Evolutionary conservation across 768 basidiomycete genomes (phyloP).

Genomic region (Russula griseocarnosa): DNA sequence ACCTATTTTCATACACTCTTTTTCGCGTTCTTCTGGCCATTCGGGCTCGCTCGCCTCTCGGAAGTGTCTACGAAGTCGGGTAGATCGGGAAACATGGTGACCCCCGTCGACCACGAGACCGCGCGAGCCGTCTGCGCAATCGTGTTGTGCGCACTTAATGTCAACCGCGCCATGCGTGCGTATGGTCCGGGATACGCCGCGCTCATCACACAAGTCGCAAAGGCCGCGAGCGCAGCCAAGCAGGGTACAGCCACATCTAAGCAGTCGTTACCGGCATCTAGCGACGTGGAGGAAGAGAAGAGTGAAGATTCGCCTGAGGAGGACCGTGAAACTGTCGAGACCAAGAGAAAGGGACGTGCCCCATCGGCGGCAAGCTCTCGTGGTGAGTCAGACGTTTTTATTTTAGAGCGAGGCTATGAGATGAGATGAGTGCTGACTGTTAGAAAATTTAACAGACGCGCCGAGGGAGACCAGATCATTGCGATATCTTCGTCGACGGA

Average conservation of each 20-base stretch:
- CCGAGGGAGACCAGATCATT: conserved; percentile 9
- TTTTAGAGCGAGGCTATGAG: background rate
- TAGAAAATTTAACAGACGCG: background rate
- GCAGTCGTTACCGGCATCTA: background rate
- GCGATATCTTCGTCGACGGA: conserved; percentile 13
- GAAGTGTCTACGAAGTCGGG: conserved; percentile 7
- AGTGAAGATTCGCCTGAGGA: conserved; percentile 10
- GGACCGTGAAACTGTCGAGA: background rate
- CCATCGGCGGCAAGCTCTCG: background rate
- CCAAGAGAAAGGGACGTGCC: conserved; percentile 7
- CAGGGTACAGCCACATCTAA: background rate
- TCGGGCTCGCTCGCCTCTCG: conserved; percentile 19
- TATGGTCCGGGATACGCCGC: conserved; percentile 37
- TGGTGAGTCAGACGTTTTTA: conserved; percentile 5
- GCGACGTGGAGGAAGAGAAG: conserved; percentile 2
- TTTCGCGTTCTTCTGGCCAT: conserved; percentile 26
- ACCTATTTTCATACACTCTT: conserved; percentile 26
- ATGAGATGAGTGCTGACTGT: background rate
- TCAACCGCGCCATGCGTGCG: conserved; percentile 60
- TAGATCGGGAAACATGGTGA: conserved; percentile 28
- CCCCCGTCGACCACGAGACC: conserved; percentile 55
- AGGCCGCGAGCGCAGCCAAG: background rate
- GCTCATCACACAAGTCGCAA: background rate
- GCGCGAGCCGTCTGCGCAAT: conserved; percentile 72
- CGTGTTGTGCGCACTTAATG: conserved; percentile 58